Conservation (phyloP, 2,329 filamentous ascomycete genomes). For the Cladosporium sp. region DNA sequence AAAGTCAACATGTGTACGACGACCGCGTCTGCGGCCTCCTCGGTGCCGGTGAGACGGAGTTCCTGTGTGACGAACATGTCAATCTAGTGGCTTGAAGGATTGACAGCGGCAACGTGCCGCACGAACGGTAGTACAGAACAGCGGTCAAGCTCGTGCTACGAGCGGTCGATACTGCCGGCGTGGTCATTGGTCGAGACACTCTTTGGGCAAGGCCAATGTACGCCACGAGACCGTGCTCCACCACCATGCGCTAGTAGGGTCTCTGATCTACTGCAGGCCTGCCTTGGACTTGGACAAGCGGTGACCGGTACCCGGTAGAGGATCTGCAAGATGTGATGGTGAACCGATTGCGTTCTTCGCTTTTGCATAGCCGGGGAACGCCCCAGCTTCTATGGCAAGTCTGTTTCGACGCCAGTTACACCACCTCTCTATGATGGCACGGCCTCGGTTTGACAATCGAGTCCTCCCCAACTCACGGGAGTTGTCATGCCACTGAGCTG, state of each 20-base stretch:
- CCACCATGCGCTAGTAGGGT: not conserved
- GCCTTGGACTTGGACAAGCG: constrained; percentile 5
- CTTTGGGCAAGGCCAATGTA: not conserved
- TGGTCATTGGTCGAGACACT: constrained; percentile 12
- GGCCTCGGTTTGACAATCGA: constrained; percentile 15
- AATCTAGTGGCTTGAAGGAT: constrained; percentile 19
- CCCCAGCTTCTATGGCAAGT: not conserved
- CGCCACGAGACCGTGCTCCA: constrained; percentile 10
- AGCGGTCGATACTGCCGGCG: not conserved
- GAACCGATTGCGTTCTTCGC: not conserved
- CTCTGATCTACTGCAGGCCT: constrained; percentile 1
- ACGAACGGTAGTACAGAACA: constrained; percentile 14
- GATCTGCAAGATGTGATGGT: not conserved
- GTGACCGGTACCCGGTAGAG: constrained; percentile 17
- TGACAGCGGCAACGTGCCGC: constrained; percentile 21
- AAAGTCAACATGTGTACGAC: not conserved
- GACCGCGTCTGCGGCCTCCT: constrained; percentile 4
- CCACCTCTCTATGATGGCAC: not conserved
- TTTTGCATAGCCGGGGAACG: not conserved
- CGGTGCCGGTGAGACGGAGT: not conserved
- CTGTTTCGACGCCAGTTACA: not conserved
- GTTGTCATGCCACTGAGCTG: constrained; percentile 11
- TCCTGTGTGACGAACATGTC: constrained; percentile 16
- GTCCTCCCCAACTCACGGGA: constrained; percentile 4
- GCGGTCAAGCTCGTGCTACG: constrained; percentile 17